These are phyloP conservation scores for Anthoceros angustus DNA, from an alignment of 225 moss, liverwort and hornwort species.

Conservation along the genomic window DNA sequence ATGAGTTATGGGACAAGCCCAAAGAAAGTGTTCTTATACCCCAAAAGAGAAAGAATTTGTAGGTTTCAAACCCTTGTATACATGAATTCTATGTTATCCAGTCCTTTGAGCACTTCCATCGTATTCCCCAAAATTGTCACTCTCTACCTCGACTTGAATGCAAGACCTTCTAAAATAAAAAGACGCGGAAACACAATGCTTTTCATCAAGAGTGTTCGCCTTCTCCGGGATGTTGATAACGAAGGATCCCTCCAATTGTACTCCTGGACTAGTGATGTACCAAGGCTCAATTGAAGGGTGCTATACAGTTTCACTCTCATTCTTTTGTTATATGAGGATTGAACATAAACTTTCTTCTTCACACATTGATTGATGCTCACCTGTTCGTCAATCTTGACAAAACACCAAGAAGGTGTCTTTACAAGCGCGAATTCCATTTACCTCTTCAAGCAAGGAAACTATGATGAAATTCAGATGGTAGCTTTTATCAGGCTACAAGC, in stretches of 20 bases:
- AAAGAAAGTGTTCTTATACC: no score
- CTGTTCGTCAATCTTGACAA: conserved; percentile 6
- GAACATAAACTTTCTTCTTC: neutral
- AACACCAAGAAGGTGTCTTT: neutral
- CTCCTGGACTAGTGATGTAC: conserved; percentile 10
- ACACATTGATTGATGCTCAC: conserved; percentile 11
- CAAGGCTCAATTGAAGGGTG: neutral
- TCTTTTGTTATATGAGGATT: neutral
- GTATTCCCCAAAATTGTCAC: conserved; percentile 11
- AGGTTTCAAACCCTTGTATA: no score
- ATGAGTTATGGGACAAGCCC: no score
- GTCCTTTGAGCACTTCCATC: neutral
- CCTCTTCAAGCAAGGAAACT: neutral
- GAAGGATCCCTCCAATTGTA: conserved; percentile 7
- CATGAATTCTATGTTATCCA: no score
- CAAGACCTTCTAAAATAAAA: conserved; percentile 16
- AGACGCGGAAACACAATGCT: neutral
- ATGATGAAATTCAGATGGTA: no score
- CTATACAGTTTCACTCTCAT: neutral
- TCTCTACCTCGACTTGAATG: conserved; percentile 9
- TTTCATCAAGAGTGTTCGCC: neutral
- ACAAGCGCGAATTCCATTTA: neutral
- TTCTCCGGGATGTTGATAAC: neutral
- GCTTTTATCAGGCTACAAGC: no score
- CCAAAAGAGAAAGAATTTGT: no score